A percentile compares a stretch with the other conserved stretches of the same genome.
phyloP scores from a whole-genome alignment of 148 eudicot genomes.

The Fallopia convolvulus region DNA sequence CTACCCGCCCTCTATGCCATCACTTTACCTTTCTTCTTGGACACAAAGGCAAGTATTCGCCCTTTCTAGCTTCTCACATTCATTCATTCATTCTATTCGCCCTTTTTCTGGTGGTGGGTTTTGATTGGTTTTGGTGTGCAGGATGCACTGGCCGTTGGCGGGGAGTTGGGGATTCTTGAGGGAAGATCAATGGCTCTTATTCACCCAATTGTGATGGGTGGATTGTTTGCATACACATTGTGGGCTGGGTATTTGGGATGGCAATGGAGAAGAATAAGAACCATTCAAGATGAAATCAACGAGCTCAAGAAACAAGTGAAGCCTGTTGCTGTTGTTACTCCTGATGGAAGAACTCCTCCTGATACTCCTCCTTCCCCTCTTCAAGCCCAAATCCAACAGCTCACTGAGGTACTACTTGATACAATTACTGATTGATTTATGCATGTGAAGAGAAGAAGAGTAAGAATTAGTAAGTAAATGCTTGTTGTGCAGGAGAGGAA shows the following conservation, averaged over 20 bases:
- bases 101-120: neutral
- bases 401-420: slow-evolving; percentile 55
- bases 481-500: slow-evolving; percentile 62
- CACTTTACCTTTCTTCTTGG: slow-evolving; percentile 11
- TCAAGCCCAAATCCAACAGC: slow-evolving; percentile 60
- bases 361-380: slow-evolving; percentile 55
- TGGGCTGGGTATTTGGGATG: slow-evolving; percentile 95
- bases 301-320: slow-evolving; percentile 87
- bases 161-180: slow-evolving; percentile 83
- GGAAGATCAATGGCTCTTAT: slow-evolving; percentile 70
- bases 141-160: slow-evolving; percentile 88
- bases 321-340: slow-evolving; percentile 73
- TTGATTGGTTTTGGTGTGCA: slow-evolving; percentile 14
- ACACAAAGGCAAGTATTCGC: neutral
- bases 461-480: neutral
- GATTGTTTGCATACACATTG: slow-evolving; percentile 60
- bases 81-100: too few species aligned
- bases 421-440: too few species aligned
- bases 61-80: neutral
- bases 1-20: slow-evolving; percentile 9
- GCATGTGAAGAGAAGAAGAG: too few species aligned
- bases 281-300: slow-evolving; percentile 63
- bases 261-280: slow-evolving; percentile 92
- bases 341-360: slow-evolving; percentile 47
- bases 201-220: slow-evolving; percentile 79